Base-by-base conservation (phyloP, 2,329 filamentous ascomycete species). In the Penicillium sp. region DNA sequence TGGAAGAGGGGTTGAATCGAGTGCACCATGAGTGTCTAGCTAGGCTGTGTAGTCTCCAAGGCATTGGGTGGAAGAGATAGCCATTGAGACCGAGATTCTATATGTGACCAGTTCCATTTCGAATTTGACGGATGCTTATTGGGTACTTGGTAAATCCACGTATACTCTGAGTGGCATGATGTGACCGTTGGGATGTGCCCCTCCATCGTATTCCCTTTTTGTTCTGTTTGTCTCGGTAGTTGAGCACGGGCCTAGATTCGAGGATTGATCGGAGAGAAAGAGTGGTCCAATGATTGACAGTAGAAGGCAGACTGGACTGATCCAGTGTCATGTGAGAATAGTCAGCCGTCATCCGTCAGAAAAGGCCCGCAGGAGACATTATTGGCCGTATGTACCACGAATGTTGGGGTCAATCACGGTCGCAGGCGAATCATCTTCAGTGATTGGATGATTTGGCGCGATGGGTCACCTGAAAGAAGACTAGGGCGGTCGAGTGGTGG, bases 381-480 rank as follows among this genome's bases (percentile, higher is more conserved):
- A 65, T 64, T 65, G 61, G 63, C 33, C 18, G 23, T 15, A 20
- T 35, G 48, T 29, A 23, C 29, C 49, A 58, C 58, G 49, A 62
- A 62, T 64, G 50, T 45, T 29, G 22, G 50, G 35, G 44, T 27
- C 35, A 59, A 62, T 66, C 63, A 66, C 63, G 53, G 55, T 50
- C 25, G 53, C 54, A 56, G 49, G 33, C 48, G 46, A 37, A 26
- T 42, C 57, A 2, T 4, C 26, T 22, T 7, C 22, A 35, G 29
- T 60, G 60, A 66, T 66, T 63, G 63, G 63, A 23, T 9, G 46
- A 29, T 35, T 63, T 62, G 52, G 49, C 60, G 60, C 62, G 59
- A 55, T 27, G 48, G 49, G 45, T 44, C 47, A 33, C 45, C 41
- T 35, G 11, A 42, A 37, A 40, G 53, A 27, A 49, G 44, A 14